phyloP scores from a whole-genome alignment of 352 stramenopile genomes.

The Phytophthora palmivora region DNA sequence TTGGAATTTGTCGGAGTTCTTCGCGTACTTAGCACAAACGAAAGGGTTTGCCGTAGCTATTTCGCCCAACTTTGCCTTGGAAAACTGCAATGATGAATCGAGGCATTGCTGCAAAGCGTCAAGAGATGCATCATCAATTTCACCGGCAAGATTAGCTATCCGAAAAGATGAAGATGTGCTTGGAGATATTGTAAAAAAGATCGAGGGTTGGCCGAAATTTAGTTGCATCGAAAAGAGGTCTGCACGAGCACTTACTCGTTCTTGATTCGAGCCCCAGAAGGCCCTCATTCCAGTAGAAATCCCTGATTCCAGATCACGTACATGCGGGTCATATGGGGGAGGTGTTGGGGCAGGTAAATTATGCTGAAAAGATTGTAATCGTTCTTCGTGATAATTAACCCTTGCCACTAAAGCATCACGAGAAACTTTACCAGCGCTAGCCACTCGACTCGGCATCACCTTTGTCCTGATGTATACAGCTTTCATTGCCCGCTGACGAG shows the following conservation, averaged over 20 bases:
- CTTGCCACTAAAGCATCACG: neutral
- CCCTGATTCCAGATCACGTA: too few relatives aligned
- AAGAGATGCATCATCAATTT: neutral
- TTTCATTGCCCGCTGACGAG: neutral
- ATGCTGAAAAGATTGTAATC: neutral
- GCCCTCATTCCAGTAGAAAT: too few relatives aligned
- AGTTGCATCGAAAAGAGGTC: too few relatives aligned
- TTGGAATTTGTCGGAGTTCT: too few relatives aligned
- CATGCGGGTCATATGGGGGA: too few relatives aligned
- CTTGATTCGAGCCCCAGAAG: too few relatives aligned
- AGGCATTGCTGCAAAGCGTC: neutral
- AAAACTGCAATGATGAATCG: neutral
- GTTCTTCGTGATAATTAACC: neutral
- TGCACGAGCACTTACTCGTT: too few relatives aligned
- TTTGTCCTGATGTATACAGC: conserved; percentile 8
- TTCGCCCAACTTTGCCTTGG: neutral
- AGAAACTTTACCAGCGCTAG: neutral
- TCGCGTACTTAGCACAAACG: conserved; percentile 7
- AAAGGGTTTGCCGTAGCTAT: conserved; percentile 5
- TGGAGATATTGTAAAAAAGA: conserved; percentile 14
- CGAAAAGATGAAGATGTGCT: neutral
- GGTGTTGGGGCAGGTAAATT: too few relatives aligned
- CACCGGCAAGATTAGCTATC: conserved; percentile 10
- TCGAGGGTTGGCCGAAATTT: neutral
- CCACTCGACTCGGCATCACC: neutral